phyloP scores from a whole-genome alignment of 805 yeast genomes.

The Blastobotrys robertii region DNA sequence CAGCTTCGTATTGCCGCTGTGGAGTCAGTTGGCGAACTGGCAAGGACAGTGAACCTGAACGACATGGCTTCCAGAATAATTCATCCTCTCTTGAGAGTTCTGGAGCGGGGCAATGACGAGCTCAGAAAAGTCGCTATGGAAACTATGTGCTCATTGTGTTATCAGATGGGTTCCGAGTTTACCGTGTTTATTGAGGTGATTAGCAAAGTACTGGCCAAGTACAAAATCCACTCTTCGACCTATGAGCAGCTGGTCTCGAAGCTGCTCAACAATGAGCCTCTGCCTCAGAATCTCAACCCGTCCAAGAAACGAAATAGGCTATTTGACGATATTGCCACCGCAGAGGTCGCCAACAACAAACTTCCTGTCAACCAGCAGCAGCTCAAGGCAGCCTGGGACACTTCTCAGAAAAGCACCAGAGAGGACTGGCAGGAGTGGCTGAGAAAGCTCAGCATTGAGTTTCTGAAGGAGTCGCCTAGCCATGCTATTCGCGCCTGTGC shows the following conservation, averaged over 20 bases:
- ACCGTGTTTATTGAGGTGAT: constrained; percentile 79
- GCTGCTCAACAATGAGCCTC: constrained; percentile 71
- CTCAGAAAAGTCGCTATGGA: constrained; percentile 59
- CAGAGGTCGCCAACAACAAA: constrained; percentile 62
- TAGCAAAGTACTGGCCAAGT: constrained; percentile 46
- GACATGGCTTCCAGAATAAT: constrained; percentile 88
- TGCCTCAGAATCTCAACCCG: constrained; percentile 66
- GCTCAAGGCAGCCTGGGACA: constrained; percentile 83
- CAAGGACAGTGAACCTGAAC: constrained; percentile 59
- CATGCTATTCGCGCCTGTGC: constrained; percentile 92
- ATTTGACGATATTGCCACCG: constrained; percentile 42
- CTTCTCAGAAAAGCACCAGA: constrained; percentile 74
- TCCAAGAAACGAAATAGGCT: constrained; percentile 24
- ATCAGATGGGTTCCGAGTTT: constrained; percentile 77
- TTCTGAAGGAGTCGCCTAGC: constrained; percentile 86
- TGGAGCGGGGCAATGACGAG: constrained; percentile 45
- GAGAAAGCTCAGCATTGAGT: constrained; percentile 71
- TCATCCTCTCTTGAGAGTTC: constrained; percentile 71
- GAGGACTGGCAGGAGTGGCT: constrained; percentile 99
- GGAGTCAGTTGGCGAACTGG: constrained; percentile 70
- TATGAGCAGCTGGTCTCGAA: constrained; percentile 78
- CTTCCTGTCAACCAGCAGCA: constrained; percentile 57
- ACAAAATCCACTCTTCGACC: constrained; percentile 56
- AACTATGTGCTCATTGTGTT: constrained; percentile 59
- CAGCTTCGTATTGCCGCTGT: constrained; percentile 63